Evolutionary conservation across 306 rosid species (phyloP), one percentile per base, ranked within the genome.

Genomic region (Boehmeria nivea): DNA sequence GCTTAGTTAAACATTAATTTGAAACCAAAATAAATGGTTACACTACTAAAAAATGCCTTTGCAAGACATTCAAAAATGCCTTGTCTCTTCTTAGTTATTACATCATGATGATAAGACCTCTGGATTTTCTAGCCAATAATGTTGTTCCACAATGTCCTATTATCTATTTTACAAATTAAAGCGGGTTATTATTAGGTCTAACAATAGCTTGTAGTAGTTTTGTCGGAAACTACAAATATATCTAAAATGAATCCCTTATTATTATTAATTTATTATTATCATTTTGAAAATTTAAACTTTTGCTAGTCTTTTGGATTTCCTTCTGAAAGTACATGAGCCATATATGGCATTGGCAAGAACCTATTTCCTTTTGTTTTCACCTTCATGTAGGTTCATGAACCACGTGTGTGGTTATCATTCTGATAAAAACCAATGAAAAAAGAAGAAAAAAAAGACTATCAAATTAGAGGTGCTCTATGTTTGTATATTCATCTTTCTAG

Each of bases 391-490:
- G 70, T 61, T 54, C 47, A 34, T 39, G 62, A 72, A 71, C 73
- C 88, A 74, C 75, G 76, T 74, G 80, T 66, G 59, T 53, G 79
- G 77, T 52, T 64, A 43, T 43, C 13, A 24, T 63, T 64, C 37
- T 26, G 60, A 57, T 72, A 37, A 57, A 55, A 57, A 59, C 63
- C 68, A 45, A 22, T 49, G 31, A n/a, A 12, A 11, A 15, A 40
- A 40, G n/a, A 11, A 33, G 11, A 20, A 6, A 6, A 20, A 12
- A 46, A 44, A 17, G 49, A 17, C 18, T 3, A 64, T 64, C 52
- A 53, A 53, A 43, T 31, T 54, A 27, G 45, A 33, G 44, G 43
- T 50, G 38, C 5, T 33, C 38, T 40, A 43, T 13, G n/a, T 6
- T 2, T 7, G 15, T 5, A 59, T 43, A 43, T 26, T 59, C 27